Base-by-base conservation (phyloP, 345 rosid genomes). In the Limnanthes douglasii region DNA sequence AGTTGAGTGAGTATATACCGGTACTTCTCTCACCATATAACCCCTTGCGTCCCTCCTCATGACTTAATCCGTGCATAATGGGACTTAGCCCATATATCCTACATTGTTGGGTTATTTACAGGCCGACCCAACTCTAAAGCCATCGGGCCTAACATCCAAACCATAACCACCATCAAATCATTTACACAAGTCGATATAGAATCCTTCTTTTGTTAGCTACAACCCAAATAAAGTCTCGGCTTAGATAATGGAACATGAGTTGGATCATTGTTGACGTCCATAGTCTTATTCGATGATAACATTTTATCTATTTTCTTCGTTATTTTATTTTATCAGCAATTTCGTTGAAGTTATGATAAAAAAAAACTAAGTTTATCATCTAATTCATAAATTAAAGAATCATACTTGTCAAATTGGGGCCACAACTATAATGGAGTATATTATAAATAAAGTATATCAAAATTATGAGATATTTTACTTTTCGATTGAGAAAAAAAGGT, bases 351-450 rank as follows among this genome's bases (percentile, higher is more conserved):
- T 68, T 31, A 80, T 80, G 93, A 62, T 54, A n/a, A 11, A 86
- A 86, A 3, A 80, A 75, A 43, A 79, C 76, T 2, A 82, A 80
- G 41, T 75, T 80, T 30, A 80, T 46, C 79, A 75, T 18, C 41
- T 80, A 27, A 80, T 83, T 4, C 83, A 72, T 33, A 52, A 75
- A 18, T 15, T 80, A 48, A 80, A 80, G 45, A 86, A 80, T 44
- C 93, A 80, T 34, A 82, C 86, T 0, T 79, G 83, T 0, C 93
- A 80, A 15, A 80, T 80, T 32, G 93, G 75, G 57, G 82, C 83
- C 0, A 83, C 86, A 7, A 82, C 86, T 4, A 68, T 80, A 5
- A 75, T 80, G 86, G 86, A 80, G 37, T 77, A 72, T 32, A 72
- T 75, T 21, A 54, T 80, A 21, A 77, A 56, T n/a, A n/a, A n/a